Conservation (phyloP, 352 stramenopile species). For the Globisporangium barbulae region DNA sequence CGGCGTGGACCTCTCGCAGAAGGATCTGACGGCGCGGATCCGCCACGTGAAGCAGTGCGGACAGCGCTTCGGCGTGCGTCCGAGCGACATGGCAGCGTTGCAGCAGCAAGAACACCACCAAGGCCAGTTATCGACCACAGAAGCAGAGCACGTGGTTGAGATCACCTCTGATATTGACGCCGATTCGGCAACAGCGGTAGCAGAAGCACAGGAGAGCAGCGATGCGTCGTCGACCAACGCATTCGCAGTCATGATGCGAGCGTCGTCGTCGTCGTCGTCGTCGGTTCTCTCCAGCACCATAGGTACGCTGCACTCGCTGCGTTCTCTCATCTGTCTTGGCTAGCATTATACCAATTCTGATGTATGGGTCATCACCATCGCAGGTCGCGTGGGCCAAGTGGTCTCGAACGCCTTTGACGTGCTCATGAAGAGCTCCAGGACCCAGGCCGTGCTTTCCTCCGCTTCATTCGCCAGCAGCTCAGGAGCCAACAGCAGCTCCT, state of each 20-base stretch:
- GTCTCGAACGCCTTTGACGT: constrained; percentile 76
- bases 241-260: constrained; percentile 59
- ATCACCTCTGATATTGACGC: neutral
- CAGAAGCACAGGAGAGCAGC: neutral
- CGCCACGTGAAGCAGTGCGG: constrained; percentile 80
- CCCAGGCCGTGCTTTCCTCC: constrained; percentile 31
- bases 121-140: neutral
- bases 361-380: neutral
- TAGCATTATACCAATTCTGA: neutral
- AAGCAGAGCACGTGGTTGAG: neutral
- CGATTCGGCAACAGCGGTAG: neutral
- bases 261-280: constrained; percentile 21
- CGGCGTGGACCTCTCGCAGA: constrained; percentile 38
- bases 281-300: constrained; percentile 9
- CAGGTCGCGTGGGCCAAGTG: constrained; percentile 13
- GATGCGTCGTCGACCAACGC: constrained; percentile 24
- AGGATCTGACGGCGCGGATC: constrained; percentile 44
- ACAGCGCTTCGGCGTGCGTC: constrained; percentile 58
- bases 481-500: neutral
- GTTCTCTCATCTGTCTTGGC: neutral
- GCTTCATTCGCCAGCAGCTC: constrained; percentile 8
- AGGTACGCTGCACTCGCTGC: neutral
- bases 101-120: constrained; percentile 8
- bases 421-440: constrained; percentile 78
- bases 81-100: constrained; percentile 40